Base-by-base conservation (phyloP, 2,329 filamentous ascomycete genomes). In the Calonectria fujianensis region DNA sequence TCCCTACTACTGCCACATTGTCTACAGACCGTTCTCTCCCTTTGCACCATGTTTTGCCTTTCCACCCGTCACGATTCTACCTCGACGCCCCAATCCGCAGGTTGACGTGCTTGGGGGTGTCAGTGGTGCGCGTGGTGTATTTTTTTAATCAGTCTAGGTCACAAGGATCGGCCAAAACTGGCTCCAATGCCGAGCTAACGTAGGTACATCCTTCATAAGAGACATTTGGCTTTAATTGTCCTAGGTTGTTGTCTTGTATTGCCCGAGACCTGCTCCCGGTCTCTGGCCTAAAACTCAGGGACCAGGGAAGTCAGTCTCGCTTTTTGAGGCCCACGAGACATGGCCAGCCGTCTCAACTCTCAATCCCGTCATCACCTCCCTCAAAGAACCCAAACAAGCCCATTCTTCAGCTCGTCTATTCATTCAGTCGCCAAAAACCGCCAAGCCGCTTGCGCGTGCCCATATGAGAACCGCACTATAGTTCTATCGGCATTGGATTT, bases 121-220 rank as follows among this genome's bases (percentile, higher is more conserved):
- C 50, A 54, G 31, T 27, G 18, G 37, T 51, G 67, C 41, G 39
- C n/a, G 41, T 37, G 31, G 32, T 41, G 39, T 27, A 24, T 27
- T 52, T 20, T 35, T 57, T 57, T 67, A 20, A 11, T 7, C 24
- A n/a, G 32, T 29, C 35, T 3, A 16, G n/a, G 11, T 24, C 37
- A 18, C 45, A 51, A 39, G 65, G 65, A 57, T 68, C 32, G 57
- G 50, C 50, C 45, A 52, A 50, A 37, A 64, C 31, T 45, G 65
- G 35, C 31, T 41, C 51, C 31, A 66, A 41, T 64, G 66, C 52
- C 69, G 54, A 50, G 48, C 69, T 70, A 69, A 75, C 71, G 72
- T 66, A 70, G 70, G 57, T 67, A 64, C 20, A 51, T 69, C 41
- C 27, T 29, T 29, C 31, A 37, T 31, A 45, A 63, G 29, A 35